Conservation (phyloP, 768 basidiomycete species). For the Leccinum uliginosum region DNA sequence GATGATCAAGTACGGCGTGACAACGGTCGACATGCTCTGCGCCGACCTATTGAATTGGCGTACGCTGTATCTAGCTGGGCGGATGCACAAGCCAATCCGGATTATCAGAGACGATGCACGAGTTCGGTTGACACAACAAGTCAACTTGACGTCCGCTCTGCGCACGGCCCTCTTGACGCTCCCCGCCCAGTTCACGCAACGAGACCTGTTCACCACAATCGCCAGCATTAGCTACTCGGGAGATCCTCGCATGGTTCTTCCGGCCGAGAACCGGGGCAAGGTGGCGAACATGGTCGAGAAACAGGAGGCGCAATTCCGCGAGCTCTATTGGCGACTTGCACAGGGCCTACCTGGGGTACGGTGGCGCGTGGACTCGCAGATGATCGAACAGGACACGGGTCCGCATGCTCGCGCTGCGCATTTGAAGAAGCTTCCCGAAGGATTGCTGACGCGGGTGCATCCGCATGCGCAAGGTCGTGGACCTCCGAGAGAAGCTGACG, state of each 20-base stretch:
- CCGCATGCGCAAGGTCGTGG: conserved; percentile 27
- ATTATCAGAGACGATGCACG: conserved; percentile 92
- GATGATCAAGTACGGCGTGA: conserved; percentile 96
- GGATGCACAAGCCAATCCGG: conserved; percentile 95
- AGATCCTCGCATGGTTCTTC: conserved; percentile 91
- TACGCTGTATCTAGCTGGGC: conserved; percentile 87
- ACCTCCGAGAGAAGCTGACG: conserved; percentile 53
- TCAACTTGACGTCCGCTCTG: conserved; percentile 88
- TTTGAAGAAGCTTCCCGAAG: conserved; percentile 73
- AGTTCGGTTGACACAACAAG: conserved; percentile 86
- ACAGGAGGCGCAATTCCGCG: conserved; percentile 79
- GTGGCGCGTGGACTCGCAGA: conserved; percentile 50
- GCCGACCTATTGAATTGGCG: conserved; percentile 91
- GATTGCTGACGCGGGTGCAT: conserved; percentile 55
- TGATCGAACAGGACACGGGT: conserved; percentile 71
- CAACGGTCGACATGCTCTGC: conserved; percentile 85
- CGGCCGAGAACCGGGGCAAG: conserved; percentile 92
- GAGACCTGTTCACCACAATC: conserved; percentile 78
- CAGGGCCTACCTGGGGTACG: conserved; percentile 76
- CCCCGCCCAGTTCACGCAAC: conserved; percentile 77
- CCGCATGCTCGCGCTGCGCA: conserved; percentile 68
- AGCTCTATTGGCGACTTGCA: conserved; percentile 78
- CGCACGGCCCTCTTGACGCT: conserved; percentile 87
- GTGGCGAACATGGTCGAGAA: conserved; percentile 88
- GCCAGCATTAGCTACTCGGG: conserved; percentile 84